These are phyloP conservation scores for Botrytis elliptica DNA, from an alignment of 2,329 filamentous ascomycete species.

Conservation along the genomic window DNA sequence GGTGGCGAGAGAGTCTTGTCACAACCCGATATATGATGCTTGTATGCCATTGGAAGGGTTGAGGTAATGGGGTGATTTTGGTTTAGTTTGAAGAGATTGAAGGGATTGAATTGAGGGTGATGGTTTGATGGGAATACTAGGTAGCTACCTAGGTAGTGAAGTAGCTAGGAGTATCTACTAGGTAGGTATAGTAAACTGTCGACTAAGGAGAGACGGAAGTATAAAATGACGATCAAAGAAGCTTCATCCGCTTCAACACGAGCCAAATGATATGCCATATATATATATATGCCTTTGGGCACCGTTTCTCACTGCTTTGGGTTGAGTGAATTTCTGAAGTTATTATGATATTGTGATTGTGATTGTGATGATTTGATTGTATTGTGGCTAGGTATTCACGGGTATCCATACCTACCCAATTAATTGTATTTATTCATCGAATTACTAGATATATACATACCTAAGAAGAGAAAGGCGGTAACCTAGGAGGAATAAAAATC, in stretches of 20 bases:
- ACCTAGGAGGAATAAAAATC: neutral
- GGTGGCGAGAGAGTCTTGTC: neutral
- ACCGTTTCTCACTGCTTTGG: neutral
- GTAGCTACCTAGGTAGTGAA: neutral
- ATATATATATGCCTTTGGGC: neutral
- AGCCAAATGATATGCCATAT: neutral
- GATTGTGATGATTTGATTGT: too few species aligned
- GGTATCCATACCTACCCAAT: neutral
- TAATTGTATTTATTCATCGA: too few species aligned
- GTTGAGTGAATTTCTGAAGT: neutral
- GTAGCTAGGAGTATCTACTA: neutral
- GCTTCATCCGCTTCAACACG: neutral
- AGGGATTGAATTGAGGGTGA: neutral
- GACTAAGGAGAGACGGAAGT: neutral
- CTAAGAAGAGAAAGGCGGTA: neutral
- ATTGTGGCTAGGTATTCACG: neutral
- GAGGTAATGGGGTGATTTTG: neutral
- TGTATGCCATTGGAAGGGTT: too few species aligned
- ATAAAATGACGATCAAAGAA: neutral
- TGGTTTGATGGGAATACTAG: neutral
- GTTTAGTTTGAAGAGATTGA: neutral
- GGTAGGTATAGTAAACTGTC: too few species aligned
- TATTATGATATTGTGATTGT: too few species aligned
- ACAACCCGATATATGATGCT: neutral
- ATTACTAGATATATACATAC: too few species aligned